Percentiles rank a stretch among this genome's conserved stretches.
Evolutionary conservation across 371 early-diverging fungal genomes (phyloP).

Genomic region (Circinella umbellata): DNA sequence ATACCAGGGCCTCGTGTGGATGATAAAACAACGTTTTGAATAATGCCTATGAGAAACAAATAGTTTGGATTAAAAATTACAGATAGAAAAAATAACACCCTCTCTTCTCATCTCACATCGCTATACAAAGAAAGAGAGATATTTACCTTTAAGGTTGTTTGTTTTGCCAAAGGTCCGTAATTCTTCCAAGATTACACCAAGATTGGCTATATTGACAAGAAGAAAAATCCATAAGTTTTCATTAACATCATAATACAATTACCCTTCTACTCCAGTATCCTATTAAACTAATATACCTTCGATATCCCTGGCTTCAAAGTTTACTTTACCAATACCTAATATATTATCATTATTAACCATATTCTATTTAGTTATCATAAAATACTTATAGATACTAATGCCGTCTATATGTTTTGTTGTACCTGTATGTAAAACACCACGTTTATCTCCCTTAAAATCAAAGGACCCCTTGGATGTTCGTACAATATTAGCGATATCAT

Average conservation of each 20-base stretch:
- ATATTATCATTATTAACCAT: background rate
- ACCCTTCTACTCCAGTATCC: background rate
- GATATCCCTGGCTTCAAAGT: constrained; percentile 56
- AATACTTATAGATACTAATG: background rate
- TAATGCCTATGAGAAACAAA: constrained; percentile 42
- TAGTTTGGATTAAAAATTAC: constrained; percentile 2
- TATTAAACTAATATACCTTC: constrained; percentile 34
- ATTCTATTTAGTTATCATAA: background rate
- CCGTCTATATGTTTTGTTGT: constrained; percentile 11
- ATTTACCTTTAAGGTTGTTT: constrained; percentile 60
- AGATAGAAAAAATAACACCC: too few species aligned
- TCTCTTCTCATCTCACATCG: background rate
- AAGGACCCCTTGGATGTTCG: constrained; percentile 68
- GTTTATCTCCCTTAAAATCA: constrained; percentile 80
- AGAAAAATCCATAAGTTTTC: background rate
- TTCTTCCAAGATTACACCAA: constrained; percentile 62
- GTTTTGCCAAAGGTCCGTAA: constrained; percentile 60
- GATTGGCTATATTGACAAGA: constrained; percentile 40
- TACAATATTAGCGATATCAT: constrained; percentile 68
- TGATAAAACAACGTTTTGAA: constrained; percentile 63
- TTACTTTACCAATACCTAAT: constrained; percentile 56
- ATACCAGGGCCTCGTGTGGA: constrained; percentile 70
- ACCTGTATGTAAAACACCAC: constrained; percentile 75
- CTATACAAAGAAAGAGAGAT: too few species aligned
- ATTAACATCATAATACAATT: background rate